Evolutionary conservation across 495 filamentous ascomycete species (phyloP), one percentile per base, ranked within the genome.

Genomic region (Eremomyces bilateralis): DNA sequence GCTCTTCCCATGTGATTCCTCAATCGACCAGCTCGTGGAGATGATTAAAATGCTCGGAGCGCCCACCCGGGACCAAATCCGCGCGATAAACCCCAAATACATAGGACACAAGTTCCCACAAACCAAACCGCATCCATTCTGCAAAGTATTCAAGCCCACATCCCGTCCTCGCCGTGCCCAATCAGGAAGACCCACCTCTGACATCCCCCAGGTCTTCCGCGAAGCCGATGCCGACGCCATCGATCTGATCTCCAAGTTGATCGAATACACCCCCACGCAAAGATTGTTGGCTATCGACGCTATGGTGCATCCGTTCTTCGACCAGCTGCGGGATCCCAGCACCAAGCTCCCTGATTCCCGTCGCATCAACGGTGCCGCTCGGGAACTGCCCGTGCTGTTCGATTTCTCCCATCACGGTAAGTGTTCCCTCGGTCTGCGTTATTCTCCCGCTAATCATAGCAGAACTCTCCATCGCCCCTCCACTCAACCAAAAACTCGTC

Each of bases 41-140:
- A 95, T 99, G 50, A 99, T 99, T 67, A 99, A 95, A 61, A 85
- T 99, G 36, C 65, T 99, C 37, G 88, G 88, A 16, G 95, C 88
- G 12, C 88, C 90, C 11, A 94, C 88, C n/a, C 66, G 88, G 15
- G 88, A 99, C 46, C 88, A 99, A 47, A 99, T 99, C 49, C 80
- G 88, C 36, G 95, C 88, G 31, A 99, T 99, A 88, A 99, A 99
- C 53, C 90, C 88, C 34, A 99, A 99, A 56, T 95, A 99, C 57
- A 99, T 99, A 90, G 88, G 95, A 58, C 88, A 99, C 59, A 95
- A 95, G 59, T 99, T 99, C 52, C 90, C 88, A 29, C 88, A 99
- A 52, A 99, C 95, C 65, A 99, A 99, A 62, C 88, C 88, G 25
- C 88, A 97, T 49, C 88, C 88, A 8, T 97, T 97, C 65, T 83